Conservation (phyloP, 345 rosid genomes). For the Gossypioides kirkii region DNA sequence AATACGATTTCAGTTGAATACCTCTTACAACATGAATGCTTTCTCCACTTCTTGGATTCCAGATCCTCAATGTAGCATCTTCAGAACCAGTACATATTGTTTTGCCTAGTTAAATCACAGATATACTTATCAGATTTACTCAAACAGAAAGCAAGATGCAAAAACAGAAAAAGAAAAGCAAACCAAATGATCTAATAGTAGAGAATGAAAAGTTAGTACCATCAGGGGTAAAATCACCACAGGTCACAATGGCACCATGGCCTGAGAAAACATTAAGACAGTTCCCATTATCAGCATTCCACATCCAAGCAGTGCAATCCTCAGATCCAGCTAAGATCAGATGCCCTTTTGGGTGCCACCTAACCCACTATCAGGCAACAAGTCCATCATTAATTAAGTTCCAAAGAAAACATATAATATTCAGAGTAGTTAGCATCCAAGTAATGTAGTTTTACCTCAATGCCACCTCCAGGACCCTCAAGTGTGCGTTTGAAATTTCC, state of each 20-base stretch:
- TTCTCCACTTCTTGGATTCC: slow-evolving; percentile 87
- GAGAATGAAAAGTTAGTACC: slow-evolving; percentile 39
- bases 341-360: slow-evolving; percentile 93
- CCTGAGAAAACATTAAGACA: slow-evolving; percentile 73
- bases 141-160: neutral
- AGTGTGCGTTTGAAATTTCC: slow-evolving; percentile 53
- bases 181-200: neutral
- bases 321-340: slow-evolving; percentile 84
- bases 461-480: slow-evolving; percentile 68
- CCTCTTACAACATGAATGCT: slow-evolving; percentile 69
- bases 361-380: slow-evolving; percentile 69
- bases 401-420: neutral
- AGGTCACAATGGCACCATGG: slow-evolving; percentile 62
- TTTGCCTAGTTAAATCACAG: slow-evolving; percentile 45
- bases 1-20: slow-evolving; percentile 19
- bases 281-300: slow-evolving; percentile 84
- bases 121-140: neutral
- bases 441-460: slow-evolving; percentile 47
- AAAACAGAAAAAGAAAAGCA: neutral
- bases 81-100: slow-evolving; percentile 84
- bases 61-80: slow-evolving; percentile 81
- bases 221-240: slow-evolving; percentile 95
- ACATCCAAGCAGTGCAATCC: slow-evolving; percentile 81
- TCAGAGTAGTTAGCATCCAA: neutral
- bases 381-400: neutral